phyloP scores from a whole-genome alignment of 1,284 basidiomycete genomes.

The Moesziomyces aphidis region DNA sequence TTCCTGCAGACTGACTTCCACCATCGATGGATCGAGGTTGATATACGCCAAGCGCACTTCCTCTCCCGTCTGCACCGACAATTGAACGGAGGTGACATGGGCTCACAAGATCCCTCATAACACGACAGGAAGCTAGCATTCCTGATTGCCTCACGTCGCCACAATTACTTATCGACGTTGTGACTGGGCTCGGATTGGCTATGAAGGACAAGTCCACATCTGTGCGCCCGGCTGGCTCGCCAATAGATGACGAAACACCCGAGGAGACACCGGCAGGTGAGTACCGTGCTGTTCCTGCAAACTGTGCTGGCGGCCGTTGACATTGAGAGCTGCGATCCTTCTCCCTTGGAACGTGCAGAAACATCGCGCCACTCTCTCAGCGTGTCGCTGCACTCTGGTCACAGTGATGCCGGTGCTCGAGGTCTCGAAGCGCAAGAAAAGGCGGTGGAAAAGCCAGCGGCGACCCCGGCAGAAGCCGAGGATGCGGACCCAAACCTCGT shows the following conservation, averaged over 20 bases:
- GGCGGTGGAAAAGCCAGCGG: background rate
- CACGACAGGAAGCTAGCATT: no score
- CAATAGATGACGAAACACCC: background rate
- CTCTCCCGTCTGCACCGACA: no score
- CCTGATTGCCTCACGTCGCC: no score
- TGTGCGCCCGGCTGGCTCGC: no score
- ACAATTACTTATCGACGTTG: no score
- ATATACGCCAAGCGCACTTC: no score
- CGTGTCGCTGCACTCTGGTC: conserved; percentile 1
- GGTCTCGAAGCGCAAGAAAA: conserved; percentile 23
- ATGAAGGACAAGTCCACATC: no score
- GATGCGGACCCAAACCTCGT: conserved; percentile 67
- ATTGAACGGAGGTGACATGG: no score
- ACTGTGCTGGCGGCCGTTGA: background rate
- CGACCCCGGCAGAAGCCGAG: conserved; percentile 12
- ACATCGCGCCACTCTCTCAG: conserved; percentile 16
- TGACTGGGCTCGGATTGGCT: no score
- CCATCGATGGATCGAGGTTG: no score
- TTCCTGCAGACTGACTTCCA: no score
- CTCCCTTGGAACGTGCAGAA: conserved; percentile 4
- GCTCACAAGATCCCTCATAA: no score
- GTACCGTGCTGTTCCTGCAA: background rate
- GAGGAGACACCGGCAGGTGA: conserved; percentile 13
- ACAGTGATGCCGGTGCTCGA: background rate
- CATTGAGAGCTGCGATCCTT: background rate